Base-by-base conservation (phyloP, 2,329 filamentous ascomycete genomes). In the Ophiostoma ulmi region DNA sequence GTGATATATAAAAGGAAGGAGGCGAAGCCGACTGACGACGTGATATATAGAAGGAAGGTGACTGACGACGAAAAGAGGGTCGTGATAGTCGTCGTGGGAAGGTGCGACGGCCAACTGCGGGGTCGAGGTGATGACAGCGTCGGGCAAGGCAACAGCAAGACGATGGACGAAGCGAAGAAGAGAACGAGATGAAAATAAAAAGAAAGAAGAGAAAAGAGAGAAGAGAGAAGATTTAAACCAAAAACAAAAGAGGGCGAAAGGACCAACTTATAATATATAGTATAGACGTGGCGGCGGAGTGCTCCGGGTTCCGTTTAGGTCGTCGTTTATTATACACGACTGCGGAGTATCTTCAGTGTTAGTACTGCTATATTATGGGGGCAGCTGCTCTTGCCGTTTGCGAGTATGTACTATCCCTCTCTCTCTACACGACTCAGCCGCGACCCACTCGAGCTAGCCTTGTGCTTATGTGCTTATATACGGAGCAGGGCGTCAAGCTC, bases 251-350 rank as follows among this genome's bases (percentile, higher is more conserved):
- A 26, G 39, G 44, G 10, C 10, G 8, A 20, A 31, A 38, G 41
- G 65, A 14, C 58, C 35, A 22, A 39, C 58, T 63, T 63, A 39
- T 35, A 36, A 26, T 26, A 26, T 20, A 26, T 26, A 26, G 26
- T 52, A 17, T 20, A 48, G 6, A 38, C 66, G 31, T 35, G 17
- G 63, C 63, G 52, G 39, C 68, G 68, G 68, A 41, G 55, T 44
- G 35, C 70, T 70, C 66, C 64, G 52, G 69, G 14, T 41, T 58
- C 69, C 64, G 13, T 63, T 44, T 41, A 68, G 65, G 65, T 20
- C 39, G 26, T n/a, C 17, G 61, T 36, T 58, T 58, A 58, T 64
- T 64, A 13, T 64, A 64, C 61, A 64, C 11, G 4, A 58, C 14
- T 58, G 52, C 52, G 52, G 52, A 58, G 52, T 58, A 14, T n/a